phyloP scores from a whole-genome alignment of 225 moss, liverwort and hornwort genomes.

The Physcomitrium patens region DNA sequence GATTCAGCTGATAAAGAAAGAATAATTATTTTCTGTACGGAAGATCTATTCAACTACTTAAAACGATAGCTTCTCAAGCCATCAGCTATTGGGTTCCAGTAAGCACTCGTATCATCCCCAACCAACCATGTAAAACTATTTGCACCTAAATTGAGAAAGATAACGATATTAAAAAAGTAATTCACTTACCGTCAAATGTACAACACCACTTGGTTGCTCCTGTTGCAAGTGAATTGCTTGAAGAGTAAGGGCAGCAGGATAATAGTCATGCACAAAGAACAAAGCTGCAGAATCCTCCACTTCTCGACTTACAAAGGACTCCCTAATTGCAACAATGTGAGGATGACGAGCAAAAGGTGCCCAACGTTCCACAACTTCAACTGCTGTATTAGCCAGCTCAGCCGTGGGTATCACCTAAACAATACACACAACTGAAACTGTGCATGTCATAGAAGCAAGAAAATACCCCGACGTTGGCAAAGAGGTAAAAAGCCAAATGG shows the following conservation, averaged over 20 bases:
- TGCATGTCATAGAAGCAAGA: slow-evolving; percentile 65
- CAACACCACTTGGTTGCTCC: slow-evolving; percentile 86
- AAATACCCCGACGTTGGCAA: slow-evolving; percentile 21
- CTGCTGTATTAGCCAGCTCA: slow-evolving; percentile 83
- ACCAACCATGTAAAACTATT: neutral
- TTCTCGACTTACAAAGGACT: slow-evolving; percentile 90
- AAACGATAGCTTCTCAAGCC: slow-evolving; percentile 2
- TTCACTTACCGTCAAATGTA: slow-evolving; percentile 80
- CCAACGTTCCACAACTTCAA: slow-evolving; percentile 89
- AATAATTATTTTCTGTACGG: neutral
- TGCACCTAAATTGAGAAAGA: slow-evolving; percentile 8
- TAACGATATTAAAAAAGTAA: neutral
- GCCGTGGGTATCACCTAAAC: slow-evolving; percentile 85
- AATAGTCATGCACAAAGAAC: slow-evolving; percentile 96
- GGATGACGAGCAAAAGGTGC: slow-evolving; percentile 84
- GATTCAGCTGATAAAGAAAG: neutral
- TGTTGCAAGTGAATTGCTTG: slow-evolving; percentile 89
- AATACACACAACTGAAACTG: slow-evolving; percentile 56
- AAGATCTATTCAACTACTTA: neutral
- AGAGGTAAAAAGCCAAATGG: neutral
- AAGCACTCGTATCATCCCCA: neutral
- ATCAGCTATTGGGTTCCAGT: neutral
- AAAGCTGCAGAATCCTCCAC: slow-evolving; percentile 89
- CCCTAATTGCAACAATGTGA: slow-evolving; percentile 82
- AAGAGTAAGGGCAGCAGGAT: slow-evolving; percentile 85